phyloP scores from a whole-genome alignment of 2,329 filamentous ascomycete genomes.

The Sporothrix schenckii region DNA sequence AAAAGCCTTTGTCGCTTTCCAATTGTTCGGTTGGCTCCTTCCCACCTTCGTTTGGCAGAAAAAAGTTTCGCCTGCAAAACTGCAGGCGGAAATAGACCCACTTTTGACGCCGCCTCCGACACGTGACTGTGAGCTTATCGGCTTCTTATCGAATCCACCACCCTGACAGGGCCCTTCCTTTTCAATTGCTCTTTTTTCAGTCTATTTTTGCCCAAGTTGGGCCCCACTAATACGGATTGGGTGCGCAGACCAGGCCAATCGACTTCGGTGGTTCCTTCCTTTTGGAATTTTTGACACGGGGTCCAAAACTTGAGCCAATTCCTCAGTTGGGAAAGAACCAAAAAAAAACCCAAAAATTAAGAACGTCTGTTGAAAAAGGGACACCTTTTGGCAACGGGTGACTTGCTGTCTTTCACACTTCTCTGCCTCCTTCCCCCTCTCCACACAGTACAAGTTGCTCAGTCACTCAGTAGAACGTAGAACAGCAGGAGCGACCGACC shows the following conservation, averaged over 20 bases:
- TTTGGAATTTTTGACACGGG: conserved; percentile 24
- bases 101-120: not conserved
- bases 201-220: conserved; percentile 1
- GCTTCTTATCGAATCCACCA: not conserved
- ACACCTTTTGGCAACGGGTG: conserved; percentile 6
- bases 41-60: conserved; percentile 17
- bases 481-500: conserved; percentile 1
- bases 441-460: not conserved
- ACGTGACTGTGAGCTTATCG: conserved; percentile 2
- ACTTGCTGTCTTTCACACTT: not conserved
- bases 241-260: conserved; percentile 23
- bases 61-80: conserved; percentile 19
- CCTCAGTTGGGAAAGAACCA: not conserved
- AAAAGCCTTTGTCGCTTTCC: conserved; percentile 27
- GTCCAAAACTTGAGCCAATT: not conserved
- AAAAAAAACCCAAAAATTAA: not conserved
- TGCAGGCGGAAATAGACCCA: not conserved
- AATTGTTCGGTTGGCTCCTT: conserved; percentile 4
- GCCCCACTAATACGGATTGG: not conserved
- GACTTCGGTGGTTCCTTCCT: not conserved
- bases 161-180: not conserved
- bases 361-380: not conserved
- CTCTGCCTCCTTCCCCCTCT: conserved; percentile 3
- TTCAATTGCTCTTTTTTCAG: not conserved
- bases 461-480: not conserved